A percentile compares a stretch with the other conserved stretches of the same genome.
Conservation (phyloP, 352 stramenopile species). For the Phytophthora capsici region DNA sequence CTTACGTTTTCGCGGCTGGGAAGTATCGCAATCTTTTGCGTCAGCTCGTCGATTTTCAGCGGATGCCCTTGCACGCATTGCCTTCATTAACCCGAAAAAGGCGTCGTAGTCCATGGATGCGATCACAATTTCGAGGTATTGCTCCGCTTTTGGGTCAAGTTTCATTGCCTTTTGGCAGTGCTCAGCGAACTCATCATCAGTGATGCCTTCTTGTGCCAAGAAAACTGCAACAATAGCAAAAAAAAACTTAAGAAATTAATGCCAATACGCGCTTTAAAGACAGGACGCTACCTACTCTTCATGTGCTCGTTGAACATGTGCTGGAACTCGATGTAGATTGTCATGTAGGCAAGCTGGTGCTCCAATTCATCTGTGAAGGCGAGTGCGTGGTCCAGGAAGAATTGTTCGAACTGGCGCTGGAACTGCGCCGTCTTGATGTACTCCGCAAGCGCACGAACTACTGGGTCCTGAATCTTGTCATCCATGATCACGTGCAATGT, state of each 20-base stretch:
- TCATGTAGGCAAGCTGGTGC: conserved; percentile 78
- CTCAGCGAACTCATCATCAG: conserved; percentile 65
- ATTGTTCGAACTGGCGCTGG: conserved; percentile 77
- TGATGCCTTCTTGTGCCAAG: conserved; percentile 48
- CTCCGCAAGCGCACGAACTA: conserved; percentile 62
- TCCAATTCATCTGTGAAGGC: conserved; percentile 69
- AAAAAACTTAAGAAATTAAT: not conserved
- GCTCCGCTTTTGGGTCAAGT: conserved; percentile 59
- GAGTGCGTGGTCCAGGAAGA: conserved; percentile 75
- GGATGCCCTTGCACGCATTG: conserved; percentile 62
- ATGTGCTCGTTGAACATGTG: conserved; percentile 78
- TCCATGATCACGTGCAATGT: conserved; percentile 24
- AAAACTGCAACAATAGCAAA: conserved; percentile 45
- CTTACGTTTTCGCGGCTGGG: conserved; percentile 28
- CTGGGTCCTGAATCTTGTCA: conserved; percentile 59
- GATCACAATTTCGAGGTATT: conserved; percentile 79
- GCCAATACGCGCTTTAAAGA: not conserved
- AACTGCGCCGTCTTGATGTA: conserved; percentile 68
- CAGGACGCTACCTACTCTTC: conserved; percentile 37
- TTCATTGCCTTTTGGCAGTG: conserved; percentile 64
- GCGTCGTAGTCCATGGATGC: conserved; percentile 83
- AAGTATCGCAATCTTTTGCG: conserved; percentile 34
- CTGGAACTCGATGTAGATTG: conserved; percentile 76
- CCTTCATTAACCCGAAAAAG: conserved; percentile 78
- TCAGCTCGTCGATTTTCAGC: conserved; percentile 46